phyloP scores from a whole-genome alignment of 2,329 filamentous ascomycete genomes.

The Aspergillus texensis region DNA sequence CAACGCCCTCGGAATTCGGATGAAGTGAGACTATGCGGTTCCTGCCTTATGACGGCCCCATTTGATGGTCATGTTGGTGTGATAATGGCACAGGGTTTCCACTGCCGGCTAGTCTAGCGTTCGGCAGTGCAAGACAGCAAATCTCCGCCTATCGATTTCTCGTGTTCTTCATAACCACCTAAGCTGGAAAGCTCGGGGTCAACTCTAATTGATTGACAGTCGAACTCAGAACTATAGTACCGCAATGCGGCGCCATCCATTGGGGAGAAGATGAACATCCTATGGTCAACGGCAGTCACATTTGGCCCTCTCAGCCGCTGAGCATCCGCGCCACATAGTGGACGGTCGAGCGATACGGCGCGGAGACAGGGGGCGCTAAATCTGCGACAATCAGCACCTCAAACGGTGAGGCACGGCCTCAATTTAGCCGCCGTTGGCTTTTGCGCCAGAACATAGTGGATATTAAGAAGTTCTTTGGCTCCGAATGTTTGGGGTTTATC shows the following conservation, averaged over 20 bases:
- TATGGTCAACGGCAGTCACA: slow-evolving; percentile 4
- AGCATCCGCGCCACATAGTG: slow-evolving; percentile 15
- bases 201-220: slow-evolving; percentile 9
- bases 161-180: slow-evolving; percentile 8
- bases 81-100: slow-evolving; percentile 14
- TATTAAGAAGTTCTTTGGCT: slow-evolving; percentile 1
- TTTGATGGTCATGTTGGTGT: slow-evolving; percentile 11
- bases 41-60: slow-evolving; percentile 9
- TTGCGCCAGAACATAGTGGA: background rate
- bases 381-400: slow-evolving; percentile 24
- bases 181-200: slow-evolving; percentile 6
- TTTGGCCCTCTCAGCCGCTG: slow-evolving; percentile 19
- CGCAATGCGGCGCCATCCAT: slow-evolving; percentile 15
- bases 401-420: slow-evolving; percentile 16
- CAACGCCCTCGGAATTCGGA: background rate
- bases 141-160: slow-evolving; percentile 25
- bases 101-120: slow-evolving; percentile 12
- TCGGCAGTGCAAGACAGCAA: slow-evolving; percentile 15
- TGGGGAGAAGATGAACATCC: slow-evolving; percentile 1
- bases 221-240: slow-evolving; percentile 11
- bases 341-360: slow-evolving; percentile 19
- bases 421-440: slow-evolving; percentile 33
- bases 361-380: slow-evolving; percentile 29
- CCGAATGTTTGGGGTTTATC: background rate
- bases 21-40: background rate